A percentile compares a stretch with the other conserved stretches of the same genome.
These are phyloP conservation scores for Apiospora koreana DNA, from an alignment of 2,329 filamentous ascomycete genomes.

Conservation along the genomic window DNA sequence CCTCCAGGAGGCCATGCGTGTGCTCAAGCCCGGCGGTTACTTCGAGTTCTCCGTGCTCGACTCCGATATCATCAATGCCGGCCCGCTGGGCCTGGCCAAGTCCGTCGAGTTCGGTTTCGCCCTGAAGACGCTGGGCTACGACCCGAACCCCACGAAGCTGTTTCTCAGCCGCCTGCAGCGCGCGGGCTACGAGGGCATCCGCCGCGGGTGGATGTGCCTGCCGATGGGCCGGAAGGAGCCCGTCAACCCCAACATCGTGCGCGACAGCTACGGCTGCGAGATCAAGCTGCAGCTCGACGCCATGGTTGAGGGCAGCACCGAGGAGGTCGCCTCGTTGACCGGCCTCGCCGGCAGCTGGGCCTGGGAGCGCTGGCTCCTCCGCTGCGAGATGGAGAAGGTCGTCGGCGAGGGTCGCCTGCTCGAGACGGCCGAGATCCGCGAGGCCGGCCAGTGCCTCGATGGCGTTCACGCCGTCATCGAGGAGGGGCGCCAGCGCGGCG, in stretches of 20 bases:
- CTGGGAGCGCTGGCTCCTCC: constrained; percentile 96
- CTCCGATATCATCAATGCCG: constrained; percentile 84
- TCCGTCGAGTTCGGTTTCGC: constrained; percentile 91
- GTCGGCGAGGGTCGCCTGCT: constrained; percentile 66
- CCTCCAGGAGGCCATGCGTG: constrained; percentile 82
- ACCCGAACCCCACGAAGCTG: constrained; percentile 77
- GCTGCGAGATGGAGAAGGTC: constrained; percentile 78
- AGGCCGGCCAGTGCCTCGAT: constrained; percentile 61
- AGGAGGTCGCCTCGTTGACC: constrained; percentile 71
- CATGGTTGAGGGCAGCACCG: constrained; percentile 66
- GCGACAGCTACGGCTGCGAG: constrained; percentile 38
- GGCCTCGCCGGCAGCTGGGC: constrained; percentile 84
- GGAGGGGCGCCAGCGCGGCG: constrained; percentile 60
- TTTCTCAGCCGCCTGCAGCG: constrained; percentile 75
- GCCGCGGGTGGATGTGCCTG: constrained; percentile 85
- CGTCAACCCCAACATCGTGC: constrained; percentile 31
- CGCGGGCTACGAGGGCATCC: constrained; percentile 77
- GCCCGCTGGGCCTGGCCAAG: constrained; percentile 76
- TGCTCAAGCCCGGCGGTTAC: constrained; percentile 90
- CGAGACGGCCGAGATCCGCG: constrained; percentile 52
- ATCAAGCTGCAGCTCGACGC: constrained; percentile 60
- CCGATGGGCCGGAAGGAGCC: constrained; percentile 68
- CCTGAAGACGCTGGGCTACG: constrained; percentile 87
- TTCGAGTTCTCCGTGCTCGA: constrained; percentile 91
- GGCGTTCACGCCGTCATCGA: constrained; percentile 63